A percentile compares a stretch with the other conserved stretches of the same genome.
Conservation (phyloP, 306 rosid genomes). For the Medicago ruthenica region DNA sequence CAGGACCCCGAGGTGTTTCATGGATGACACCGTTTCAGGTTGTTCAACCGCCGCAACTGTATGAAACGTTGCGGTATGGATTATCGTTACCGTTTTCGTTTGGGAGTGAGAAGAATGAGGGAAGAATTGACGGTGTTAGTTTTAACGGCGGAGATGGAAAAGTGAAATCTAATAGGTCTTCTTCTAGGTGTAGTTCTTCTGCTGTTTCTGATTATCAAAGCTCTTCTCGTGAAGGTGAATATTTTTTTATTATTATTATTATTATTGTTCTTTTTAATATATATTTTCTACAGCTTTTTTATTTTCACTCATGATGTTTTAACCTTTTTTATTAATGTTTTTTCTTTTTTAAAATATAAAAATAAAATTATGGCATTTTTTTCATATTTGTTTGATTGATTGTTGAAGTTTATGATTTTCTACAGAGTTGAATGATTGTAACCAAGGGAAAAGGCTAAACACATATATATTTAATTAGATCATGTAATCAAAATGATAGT, state of each 20-base stretch:
- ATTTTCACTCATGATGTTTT: neutral
- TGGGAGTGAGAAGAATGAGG: conserved; percentile 41
- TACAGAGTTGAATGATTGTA: no score
- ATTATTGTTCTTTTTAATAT: neutral
- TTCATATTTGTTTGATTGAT: no score
- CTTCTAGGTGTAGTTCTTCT: conserved; percentile 61
- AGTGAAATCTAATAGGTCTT: conserved; percentile 51
- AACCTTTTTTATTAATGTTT: no score
- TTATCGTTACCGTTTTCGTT: conserved; percentile 49
- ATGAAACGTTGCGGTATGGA: conserved; percentile 22
- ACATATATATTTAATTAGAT: no score
- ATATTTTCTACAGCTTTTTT: neutral
- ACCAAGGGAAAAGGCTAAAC: no score
- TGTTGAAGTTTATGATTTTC: no score
- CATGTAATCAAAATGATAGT: no score
- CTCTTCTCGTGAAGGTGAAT: conserved; percentile 67
- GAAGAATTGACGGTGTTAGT: conserved; percentile 17
- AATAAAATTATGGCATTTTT: no score
- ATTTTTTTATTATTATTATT: neutral
- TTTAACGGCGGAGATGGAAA: conserved; percentile 40
- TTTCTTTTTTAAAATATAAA: no score
- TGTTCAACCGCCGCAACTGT: neutral
- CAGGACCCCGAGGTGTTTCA: neutral
- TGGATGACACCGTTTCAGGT: conserved; percentile 13
- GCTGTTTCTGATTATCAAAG: conserved; percentile 53